Evolutionary conservation across 176 grass and related monocot genomes (phyloP).

Genomic region (Puya raimondii): DNA sequence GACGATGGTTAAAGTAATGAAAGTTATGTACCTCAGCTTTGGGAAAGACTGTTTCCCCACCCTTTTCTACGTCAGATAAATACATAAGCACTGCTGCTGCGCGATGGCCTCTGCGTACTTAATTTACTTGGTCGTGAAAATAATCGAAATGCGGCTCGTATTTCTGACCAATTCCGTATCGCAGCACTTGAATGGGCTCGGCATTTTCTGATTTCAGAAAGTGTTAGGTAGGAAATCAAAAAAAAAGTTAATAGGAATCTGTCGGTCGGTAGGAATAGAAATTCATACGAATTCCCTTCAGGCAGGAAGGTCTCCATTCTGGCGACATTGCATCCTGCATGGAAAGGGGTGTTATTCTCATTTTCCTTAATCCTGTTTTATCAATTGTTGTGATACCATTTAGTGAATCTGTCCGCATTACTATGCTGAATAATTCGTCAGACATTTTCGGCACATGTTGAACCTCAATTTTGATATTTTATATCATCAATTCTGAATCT

Average conservation of each 20-base stretch:
- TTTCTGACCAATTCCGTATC: conserved; percentile 52
- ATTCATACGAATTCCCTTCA: conserved; percentile 27
- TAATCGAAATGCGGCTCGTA: conserved; percentile 82
- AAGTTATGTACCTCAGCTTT: conserved; percentile 32
- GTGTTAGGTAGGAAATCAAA: neutral
- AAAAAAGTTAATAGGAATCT: conserved; percentile 1
- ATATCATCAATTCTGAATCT: no score
- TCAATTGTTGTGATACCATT: neutral
- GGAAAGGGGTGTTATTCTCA: conserved; percentile 9
- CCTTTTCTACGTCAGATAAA: conserved; percentile 53
- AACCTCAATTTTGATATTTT: no score
- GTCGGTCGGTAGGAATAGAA: neutral
- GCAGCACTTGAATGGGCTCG: conserved; percentile 56
- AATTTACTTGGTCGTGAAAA: conserved; percentile 59
- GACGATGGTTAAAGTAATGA: neutral
- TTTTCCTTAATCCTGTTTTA: neutral
- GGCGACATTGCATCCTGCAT: conserved; percentile 55
- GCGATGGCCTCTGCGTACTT: conserved; percentile 53
- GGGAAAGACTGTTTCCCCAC: conserved; percentile 82
- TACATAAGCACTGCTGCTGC: conserved; percentile 83
- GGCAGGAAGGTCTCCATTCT: conserved; percentile 92
- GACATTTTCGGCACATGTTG: no score
- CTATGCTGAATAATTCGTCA: no score
- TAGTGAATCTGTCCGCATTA: no score
- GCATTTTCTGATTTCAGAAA: conserved; percentile 45